These are phyloP conservation scores for Clitopilus hobsonii DNA, from an alignment of 768 basidiomycete genomes.

Conservation along the genomic window DNA sequence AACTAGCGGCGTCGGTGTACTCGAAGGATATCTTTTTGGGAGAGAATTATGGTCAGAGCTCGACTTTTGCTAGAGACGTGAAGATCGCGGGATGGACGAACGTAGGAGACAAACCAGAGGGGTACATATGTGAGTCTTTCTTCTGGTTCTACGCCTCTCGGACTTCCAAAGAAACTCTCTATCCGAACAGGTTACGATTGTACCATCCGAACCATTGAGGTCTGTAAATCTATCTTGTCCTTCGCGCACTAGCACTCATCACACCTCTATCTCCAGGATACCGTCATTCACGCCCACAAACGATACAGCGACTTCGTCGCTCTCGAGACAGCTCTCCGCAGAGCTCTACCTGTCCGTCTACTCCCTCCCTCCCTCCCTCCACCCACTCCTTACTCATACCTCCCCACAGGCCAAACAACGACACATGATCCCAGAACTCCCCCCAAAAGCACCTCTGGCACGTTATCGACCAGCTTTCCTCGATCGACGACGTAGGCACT, in stretches of 20 bases:
- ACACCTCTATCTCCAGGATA: constrained; percentile 34
- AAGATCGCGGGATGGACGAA: constrained; percentile 66
- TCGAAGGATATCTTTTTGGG: constrained; percentile 69
- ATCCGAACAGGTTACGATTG: constrained; percentile 62
- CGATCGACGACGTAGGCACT: constrained; percentile 51
- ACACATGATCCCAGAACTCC: constrained; percentile 52
- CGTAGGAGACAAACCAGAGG: constrained; percentile 61
- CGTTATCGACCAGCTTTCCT: constrained; percentile 67
- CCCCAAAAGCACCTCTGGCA: constrained; percentile 65
- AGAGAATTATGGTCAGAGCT: constrained; percentile 51
- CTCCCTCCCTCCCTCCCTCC: not conserved
- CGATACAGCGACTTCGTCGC: constrained; percentile 64
- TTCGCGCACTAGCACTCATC: constrained; percentile 3
- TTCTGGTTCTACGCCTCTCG: not conserved
- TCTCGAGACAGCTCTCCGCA: constrained; percentile 42
- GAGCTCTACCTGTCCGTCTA: constrained; percentile 46
- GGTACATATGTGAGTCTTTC: constrained; percentile 48
- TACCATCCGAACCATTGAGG: constrained; percentile 62
- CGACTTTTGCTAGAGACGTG: constrained; percentile 61
- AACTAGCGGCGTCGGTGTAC: constrained; percentile 48
- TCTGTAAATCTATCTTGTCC: constrained; percentile 3
- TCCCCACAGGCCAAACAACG: constrained; percentile 23
- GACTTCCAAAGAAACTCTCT: not conserved
- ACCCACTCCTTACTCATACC: not conserved
- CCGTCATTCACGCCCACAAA: constrained; percentile 60